phyloP scores from a whole-genome alignment of 169 alveolate species.

The Plasmodium reichenowi region DNA sequence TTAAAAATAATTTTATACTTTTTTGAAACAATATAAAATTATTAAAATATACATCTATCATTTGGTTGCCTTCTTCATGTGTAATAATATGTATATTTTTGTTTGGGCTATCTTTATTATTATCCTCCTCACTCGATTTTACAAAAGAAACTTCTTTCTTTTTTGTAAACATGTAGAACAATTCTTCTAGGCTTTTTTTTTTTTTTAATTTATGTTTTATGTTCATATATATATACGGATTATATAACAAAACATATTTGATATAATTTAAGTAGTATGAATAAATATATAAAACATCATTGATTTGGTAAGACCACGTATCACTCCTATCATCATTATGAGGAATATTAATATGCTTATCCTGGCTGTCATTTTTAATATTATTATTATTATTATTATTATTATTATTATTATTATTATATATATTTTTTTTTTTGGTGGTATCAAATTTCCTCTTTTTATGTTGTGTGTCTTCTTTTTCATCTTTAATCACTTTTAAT shows the following conservation, averaged over 20 bases:
- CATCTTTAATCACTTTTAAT: slow-evolving; percentile 27
- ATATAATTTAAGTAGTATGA: slow-evolving; percentile 41
- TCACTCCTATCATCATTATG: neutral
- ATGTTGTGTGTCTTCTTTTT: neutral
- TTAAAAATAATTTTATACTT: slow-evolving; percentile 48
- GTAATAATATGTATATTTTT: neutral
- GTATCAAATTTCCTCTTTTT: neutral
- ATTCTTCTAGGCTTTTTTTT: slow-evolving; percentile 10
- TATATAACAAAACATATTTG: slow-evolving; percentile 43
- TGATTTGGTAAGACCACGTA: slow-evolving; percentile 1
- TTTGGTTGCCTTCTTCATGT: slow-evolving; percentile 10
- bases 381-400: too few species aligned
- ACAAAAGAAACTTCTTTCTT: slow-evolving; percentile 7
- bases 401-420: too few species aligned
- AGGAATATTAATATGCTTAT: too few species aligned
- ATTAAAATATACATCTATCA: slow-evolving; percentile 5
- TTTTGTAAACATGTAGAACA: slow-evolving; percentile 31
- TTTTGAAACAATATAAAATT: slow-evolving; percentile 41
- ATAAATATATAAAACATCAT: slow-evolving; percentile 38
- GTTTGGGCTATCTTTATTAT: neutral
- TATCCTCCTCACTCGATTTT: neutral
- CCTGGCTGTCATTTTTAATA: too few species aligned
- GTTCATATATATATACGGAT: slow-evolving; percentile 45
- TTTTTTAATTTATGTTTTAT: slow-evolving; percentile 21
- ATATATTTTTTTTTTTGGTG: too few species aligned